Conservation (phyloP, 2,329 filamentous ascomycete genomes). For the Meredithiella fracta region DNA sequence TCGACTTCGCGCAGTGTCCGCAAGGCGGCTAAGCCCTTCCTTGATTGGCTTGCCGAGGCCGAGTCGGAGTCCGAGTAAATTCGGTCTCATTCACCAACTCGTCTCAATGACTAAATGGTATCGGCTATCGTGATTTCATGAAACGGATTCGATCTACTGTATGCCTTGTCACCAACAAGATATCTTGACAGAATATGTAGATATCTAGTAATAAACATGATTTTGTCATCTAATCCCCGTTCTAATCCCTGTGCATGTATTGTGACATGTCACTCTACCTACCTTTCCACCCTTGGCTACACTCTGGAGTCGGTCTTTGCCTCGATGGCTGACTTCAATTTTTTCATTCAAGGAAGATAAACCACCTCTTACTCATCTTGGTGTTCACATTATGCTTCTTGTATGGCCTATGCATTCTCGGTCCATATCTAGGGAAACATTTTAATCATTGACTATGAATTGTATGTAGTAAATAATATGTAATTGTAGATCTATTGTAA, state of each 20-base stretch:
- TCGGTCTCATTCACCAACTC: background rate
- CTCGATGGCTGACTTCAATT: slow-evolving; percentile 65
- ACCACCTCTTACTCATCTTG: slow-evolving; percentile 22
- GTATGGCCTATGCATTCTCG: background rate
- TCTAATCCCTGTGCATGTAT: no score
- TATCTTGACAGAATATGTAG: no score
- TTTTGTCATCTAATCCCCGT: no score
- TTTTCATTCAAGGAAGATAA: slow-evolving; percentile 48
- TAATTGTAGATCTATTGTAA: no score
- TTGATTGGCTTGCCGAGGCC: slow-evolving; percentile 82
- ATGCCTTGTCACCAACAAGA: no score
- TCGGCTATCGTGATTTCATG: background rate
- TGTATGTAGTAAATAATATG: background rate
- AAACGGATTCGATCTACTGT: background rate
- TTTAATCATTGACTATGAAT: background rate
- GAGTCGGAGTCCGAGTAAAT: slow-evolving; percentile 35
- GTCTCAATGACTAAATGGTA: no score
- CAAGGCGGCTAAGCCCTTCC: slow-evolving; percentile 84
- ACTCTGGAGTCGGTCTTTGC: slow-evolving; percentile 40
- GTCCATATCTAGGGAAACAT: background rate
- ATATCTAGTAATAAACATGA: background rate
- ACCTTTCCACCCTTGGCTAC: background rate
- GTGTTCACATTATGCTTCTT: slow-evolving; percentile 16
- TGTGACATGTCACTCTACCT: no score
- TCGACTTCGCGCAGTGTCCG: slow-evolving; percentile 85